These are phyloP conservation scores for Talaromyces pinophilus DNA, from an alignment of 2,329 filamentous ascomycete species.

Conservation along the genomic window DNA sequence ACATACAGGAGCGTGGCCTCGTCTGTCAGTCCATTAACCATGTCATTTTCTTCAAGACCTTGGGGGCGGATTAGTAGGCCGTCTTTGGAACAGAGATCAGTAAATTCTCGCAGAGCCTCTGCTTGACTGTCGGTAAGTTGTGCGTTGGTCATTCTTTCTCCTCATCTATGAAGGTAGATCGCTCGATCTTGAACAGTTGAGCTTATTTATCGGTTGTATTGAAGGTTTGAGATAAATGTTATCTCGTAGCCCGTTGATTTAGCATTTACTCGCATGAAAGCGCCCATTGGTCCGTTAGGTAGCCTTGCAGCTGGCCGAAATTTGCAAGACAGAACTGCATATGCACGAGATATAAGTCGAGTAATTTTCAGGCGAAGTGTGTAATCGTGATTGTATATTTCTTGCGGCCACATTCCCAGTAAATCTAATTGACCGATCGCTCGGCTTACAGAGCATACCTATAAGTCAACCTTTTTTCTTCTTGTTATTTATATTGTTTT, in stretches of 20 bases:
- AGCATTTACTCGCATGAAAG: neutral
- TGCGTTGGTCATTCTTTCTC: neutral
- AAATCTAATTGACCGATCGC: neutral
- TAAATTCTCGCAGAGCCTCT: neutral
- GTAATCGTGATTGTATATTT: neutral
- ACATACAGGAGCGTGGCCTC: neutral
- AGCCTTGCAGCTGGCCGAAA: neutral
- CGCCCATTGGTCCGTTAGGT: neutral
- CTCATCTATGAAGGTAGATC: neutral
- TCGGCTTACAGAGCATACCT: neutral
- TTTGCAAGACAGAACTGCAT: neutral
- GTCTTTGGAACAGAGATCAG: neutral
- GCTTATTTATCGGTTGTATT: neutral
- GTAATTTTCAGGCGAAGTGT: neutral
- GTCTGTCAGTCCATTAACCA: neutral
- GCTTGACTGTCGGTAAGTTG: neutral
- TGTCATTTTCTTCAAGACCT: neutral
- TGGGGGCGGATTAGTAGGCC: neutral
- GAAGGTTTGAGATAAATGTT: neutral
- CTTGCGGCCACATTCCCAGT: neutral
- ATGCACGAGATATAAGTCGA: neutral
- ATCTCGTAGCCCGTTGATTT: neutral
- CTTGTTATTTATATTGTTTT: neutral
- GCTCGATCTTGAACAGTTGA: neutral
- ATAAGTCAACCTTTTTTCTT: no score